Conservation (phyloP, 2,329 filamentous ascomycete species). For the Verticillium zaregamsianum region DNA sequence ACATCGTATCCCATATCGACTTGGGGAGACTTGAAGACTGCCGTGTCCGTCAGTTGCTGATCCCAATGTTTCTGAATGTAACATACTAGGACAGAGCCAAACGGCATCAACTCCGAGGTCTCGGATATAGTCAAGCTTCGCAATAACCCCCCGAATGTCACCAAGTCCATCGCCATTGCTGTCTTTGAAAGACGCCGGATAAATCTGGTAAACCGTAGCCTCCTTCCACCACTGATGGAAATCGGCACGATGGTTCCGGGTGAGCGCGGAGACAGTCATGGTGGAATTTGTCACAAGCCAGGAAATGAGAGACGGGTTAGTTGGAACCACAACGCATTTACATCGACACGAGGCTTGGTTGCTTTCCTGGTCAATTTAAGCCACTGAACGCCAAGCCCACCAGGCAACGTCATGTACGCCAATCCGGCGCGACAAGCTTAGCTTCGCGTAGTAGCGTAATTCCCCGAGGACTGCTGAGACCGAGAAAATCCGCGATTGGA, state of each 20-base stretch:
- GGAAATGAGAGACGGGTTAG: not conserved
- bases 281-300: not conserved
- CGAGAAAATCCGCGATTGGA: no score
- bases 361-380: not conserved
- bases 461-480: no score
- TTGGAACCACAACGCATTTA: not conserved
- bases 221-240: conserved; percentile 49
- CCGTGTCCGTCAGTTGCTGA: not conserved
- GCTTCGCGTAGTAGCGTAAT: no score
- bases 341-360: not conserved
- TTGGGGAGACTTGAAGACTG: conserved; percentile 36
- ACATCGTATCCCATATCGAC: conserved; percentile 65
- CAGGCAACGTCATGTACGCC: not conserved
- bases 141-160: conserved; percentile 17
- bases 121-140: conserved; percentile 22
- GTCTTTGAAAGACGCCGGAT: conserved; percentile 30
- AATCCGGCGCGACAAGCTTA: no score
- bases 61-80: not conserved
- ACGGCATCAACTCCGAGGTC: conserved; percentile 15
- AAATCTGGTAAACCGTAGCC: conserved; percentile 51
- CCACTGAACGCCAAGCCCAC: not conserved
- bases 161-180: conserved; percentile 17
- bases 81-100: conserved; percentile 19
- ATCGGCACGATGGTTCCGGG: not conserved
- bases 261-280: conserved; percentile 12